Conservation (phyloP, 306 rosid genomes). For the Cucumis sativus region DNA sequence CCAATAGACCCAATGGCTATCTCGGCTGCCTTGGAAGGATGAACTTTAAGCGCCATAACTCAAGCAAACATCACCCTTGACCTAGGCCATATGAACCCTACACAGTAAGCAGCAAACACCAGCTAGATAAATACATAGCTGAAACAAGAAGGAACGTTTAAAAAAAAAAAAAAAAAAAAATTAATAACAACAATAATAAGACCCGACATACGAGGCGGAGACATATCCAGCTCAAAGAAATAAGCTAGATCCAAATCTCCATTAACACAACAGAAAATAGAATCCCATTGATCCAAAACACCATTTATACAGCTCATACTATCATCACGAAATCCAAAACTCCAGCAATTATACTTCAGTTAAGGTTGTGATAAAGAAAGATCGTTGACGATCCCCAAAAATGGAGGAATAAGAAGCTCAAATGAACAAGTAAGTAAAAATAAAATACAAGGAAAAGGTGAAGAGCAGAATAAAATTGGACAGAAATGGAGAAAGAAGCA, state of each 20-base stretch:
- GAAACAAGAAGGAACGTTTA: not conserved
- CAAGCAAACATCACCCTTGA: slow-evolving; percentile 29
- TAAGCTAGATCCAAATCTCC: not conserved
- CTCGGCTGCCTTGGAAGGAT: slow-evolving; percentile 63
- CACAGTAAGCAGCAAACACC: not conserved
- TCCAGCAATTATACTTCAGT: not conserved
- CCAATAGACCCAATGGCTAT: slow-evolving; percentile 79
- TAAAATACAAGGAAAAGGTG: not conserved
- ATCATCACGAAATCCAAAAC: slow-evolving; percentile 1
- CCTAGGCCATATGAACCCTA: slow-evolving; percentile 2
- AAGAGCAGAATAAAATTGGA: not conserved
- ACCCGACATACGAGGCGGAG: not conserved
- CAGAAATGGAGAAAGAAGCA: not conserved
- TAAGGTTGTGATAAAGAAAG: not conserved
- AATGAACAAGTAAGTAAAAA: not conserved
- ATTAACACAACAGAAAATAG: not conserved
- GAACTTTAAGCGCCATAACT: slow-evolving; percentile 73
- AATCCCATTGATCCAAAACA: not conserved
- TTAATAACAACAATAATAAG: not conserved
- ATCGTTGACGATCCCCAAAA: not conserved
- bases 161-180: too few species aligned
- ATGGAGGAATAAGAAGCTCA: not conserved
- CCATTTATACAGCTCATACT: not conserved
- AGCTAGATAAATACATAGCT: not conserved
- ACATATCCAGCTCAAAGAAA: not conserved